Evolutionary conservation across 2,329 filamentous ascomycete species (phyloP).

Genomic region (Clonostachys rosea): DNA sequence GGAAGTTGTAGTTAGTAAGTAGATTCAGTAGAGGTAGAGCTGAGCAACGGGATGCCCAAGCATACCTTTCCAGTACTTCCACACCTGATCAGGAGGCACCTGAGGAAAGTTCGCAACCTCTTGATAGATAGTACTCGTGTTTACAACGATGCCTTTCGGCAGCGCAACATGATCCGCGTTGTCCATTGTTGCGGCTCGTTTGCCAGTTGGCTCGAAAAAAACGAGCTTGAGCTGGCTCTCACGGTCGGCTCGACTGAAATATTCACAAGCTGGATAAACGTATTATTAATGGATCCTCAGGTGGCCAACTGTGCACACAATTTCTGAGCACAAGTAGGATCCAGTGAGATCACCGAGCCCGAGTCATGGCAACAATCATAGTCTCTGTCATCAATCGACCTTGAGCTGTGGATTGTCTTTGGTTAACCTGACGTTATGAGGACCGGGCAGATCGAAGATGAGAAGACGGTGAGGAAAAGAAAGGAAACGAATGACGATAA

Average conservation of each 20-base stretch:
- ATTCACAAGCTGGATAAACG: too few relatives aligned
- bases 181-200: conserved; percentile 17
- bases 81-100: conserved; percentile 47
- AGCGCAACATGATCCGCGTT: conserved; percentile 36
- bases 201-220: not conserved
- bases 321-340: not conserved
- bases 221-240: too few relatives aligned
- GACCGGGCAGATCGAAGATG: not conserved
- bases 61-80: conserved; percentile 54
- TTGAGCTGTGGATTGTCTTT: too few relatives aligned
- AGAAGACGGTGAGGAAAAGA: not conserved
- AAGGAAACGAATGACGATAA: too few relatives aligned
- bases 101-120: conserved; percentile 47
- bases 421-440: not conserved
- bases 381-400: too few relatives aligned
- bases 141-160: conserved; percentile 54
- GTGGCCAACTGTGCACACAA: not conserved
- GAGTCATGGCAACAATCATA: not conserved
- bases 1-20: not conserved
- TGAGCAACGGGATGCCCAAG: not conserved
- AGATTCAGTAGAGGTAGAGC: too few relatives aligned
- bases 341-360: not conserved
- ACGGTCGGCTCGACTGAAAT: too few relatives aligned
- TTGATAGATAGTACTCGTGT: conserved; percentile 44
- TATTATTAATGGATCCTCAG: not conserved